Evolutionary conservation across 345 rosid genomes (phyloP), one percentile per base, ranked within the genome.

Genomic region (Geranium brycei): DNA sequence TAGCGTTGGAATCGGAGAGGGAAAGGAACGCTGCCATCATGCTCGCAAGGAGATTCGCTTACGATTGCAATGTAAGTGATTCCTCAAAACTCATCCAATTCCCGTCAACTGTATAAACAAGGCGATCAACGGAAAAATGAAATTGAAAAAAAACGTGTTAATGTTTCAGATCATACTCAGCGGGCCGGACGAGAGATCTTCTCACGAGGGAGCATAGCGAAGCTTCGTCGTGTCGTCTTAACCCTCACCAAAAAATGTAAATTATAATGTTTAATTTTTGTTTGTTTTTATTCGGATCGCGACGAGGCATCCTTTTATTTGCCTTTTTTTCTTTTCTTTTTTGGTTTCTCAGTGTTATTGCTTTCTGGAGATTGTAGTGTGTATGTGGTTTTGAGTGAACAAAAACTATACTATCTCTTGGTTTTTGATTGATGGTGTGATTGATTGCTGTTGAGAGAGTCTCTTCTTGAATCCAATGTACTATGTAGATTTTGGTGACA

Each of bases 1-100:
- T 93, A 66, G 97, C 96, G 63, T 90, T 93, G 30, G 99, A 93
- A 69, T 86, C 91, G 0, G 87, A 81, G 66, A 83, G 99, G 77
- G 97, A 91, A 59, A 80, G 96, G 74, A 90, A 93, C 60, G 95
- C 92, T 1, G 85, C 96, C 17, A 78, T 91, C 67, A 88, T 95
- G 96, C 96, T 95, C 57, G 95, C 96, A 19, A 79, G 95, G 67
- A 82, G 97, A 71, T 88, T 91, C 59, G 99, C 99, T 64, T 95
- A 84, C n/a, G 91, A 95, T 76, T 88, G 92, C 78, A 95, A 95
- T 77, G 97, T 91, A 84, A 82, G 86, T 77, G 51, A 28, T 58
- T 5, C 14, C 57, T 15, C 15, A 17, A 59, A n/a, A 13, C 64
- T 16, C 4, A 17, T 28, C 19, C 4, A 61, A 60, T 14, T 55